A percentile compares a stretch with the other conserved stretches of the same genome.
phyloP scores from a whole-genome alignment of 1,139 yeast genomes.

The Candida glucosophila region DNA sequence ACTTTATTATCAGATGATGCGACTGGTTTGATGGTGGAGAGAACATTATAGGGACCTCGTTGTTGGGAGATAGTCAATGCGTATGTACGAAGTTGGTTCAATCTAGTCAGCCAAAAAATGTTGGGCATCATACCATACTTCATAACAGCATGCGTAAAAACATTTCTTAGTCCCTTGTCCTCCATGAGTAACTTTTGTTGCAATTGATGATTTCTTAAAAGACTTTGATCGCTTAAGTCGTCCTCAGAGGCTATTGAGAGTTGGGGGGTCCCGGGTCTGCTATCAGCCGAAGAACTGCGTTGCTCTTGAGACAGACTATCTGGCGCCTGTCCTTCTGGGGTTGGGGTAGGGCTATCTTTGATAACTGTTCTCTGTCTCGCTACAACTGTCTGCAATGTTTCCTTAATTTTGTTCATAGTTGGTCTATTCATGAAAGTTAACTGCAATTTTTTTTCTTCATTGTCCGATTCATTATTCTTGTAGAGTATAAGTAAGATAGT shows the following conservation, averaged over 20 bases:
- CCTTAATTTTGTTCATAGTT: constrained; percentile 69
- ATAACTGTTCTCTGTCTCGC: constrained; percentile 54
- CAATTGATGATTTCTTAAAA: constrained; percentile 61
- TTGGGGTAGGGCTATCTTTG: constrained; percentile 17
- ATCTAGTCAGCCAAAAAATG: constrained; percentile 83
- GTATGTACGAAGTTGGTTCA: constrained; percentile 73
- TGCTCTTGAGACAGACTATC: constrained; percentile 6
- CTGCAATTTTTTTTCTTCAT: constrained; percentile 39
- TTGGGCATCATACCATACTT: constrained; percentile 66
- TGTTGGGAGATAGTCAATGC: constrained; percentile 81
- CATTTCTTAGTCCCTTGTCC: constrained; percentile 60
- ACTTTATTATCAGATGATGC: constrained; percentile 87
- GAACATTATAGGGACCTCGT: constrained; percentile 87
- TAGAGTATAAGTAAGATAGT: constrained; percentile 58
- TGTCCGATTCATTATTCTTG: constrained; percentile 10
- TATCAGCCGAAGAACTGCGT: too few relatives aligned
- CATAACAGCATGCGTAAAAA: constrained; percentile 85
- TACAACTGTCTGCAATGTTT: constrained; percentile 60
- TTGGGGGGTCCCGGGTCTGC: constrained; percentile 5
- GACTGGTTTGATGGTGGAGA: constrained; percentile 88
- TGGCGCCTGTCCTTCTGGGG: constrained; percentile 6
- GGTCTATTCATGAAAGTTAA: constrained; percentile 65
- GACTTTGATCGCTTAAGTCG: constrained; percentile 26
- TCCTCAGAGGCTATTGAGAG: constrained; percentile 18
- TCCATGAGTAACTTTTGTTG: constrained; percentile 73